A percentile compares a stretch with the other conserved stretches of the same genome.
Evolutionary conservation across 179 eudicot genomes (phyloP).

Genomic region (Camellia oleifera): DNA sequence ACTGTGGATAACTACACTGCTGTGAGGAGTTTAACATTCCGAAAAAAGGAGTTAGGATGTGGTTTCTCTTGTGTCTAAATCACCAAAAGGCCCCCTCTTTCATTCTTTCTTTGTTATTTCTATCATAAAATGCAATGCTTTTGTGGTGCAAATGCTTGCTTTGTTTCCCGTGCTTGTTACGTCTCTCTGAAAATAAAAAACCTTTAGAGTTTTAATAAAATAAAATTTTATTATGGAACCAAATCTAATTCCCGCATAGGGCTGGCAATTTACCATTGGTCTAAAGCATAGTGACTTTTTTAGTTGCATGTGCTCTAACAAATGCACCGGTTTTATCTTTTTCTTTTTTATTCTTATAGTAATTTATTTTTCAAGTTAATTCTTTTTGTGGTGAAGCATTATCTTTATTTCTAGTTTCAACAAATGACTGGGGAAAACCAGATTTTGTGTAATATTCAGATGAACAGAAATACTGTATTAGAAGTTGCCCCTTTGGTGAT

Average conservation of each 20-base stretch:
- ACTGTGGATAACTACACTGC: background rate
- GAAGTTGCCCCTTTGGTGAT: background rate
- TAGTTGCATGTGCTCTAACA: background rate
- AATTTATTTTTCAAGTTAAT: no score
- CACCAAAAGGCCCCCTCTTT: background rate
- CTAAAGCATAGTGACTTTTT: background rate
- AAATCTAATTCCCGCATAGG: background rate
- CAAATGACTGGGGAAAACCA: background rate
- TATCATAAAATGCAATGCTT: background rate
- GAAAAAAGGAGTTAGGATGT: background rate
- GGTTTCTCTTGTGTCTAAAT: background rate
- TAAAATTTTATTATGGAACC: background rate
- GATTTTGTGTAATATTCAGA: background rate
- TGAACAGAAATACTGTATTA: conserved; percentile 3
- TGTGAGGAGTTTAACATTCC: background rate
- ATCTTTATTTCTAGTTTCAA: background rate
- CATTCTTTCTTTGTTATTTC: background rate
- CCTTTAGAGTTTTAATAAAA: background rate
- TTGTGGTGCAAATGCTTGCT: background rate
- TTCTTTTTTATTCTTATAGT: background rate
- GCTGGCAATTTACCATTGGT: background rate
- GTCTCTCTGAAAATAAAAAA: background rate
- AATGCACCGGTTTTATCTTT: background rate
- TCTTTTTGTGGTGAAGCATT: background rate
- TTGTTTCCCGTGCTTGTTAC: background rate